These are phyloP conservation scores for Fusarium sp. DNA, from an alignment of 2,329 filamentous ascomycete species.

Conservation along the genomic window DNA sequence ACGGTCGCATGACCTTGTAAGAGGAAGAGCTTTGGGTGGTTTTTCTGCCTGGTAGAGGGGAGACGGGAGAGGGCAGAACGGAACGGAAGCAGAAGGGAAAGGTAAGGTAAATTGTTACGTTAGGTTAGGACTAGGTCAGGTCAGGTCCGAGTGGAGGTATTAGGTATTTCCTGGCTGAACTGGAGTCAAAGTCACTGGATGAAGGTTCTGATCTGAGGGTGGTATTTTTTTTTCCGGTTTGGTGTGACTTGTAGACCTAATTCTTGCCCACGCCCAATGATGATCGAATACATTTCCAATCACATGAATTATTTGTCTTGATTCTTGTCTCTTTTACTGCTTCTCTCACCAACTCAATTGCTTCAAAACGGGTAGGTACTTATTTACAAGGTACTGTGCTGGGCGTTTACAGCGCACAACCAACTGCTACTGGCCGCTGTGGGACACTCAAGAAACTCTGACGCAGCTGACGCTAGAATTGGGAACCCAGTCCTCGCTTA, in stretches of 20 bases:
- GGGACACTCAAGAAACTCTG: constrained; percentile 37
- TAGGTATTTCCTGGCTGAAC: neutral
- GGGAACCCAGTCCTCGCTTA: constrained; percentile 33
- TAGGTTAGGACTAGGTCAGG: constrained; percentile 22
- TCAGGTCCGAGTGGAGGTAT: constrained; percentile 1
- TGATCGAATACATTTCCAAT: constrained; percentile 11
- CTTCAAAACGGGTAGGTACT: neutral
- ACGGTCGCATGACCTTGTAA: constrained; percentile 55
- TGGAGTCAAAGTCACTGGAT: neutral
- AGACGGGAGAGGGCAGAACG: constrained; percentile 6
- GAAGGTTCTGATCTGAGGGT: neutral
- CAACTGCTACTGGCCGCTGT: constrained; percentile 19
- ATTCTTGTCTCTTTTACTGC: neutral
- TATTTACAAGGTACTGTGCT: neutral
- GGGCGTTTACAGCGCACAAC: constrained; percentile 6
- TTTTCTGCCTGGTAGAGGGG: constrained; percentile 10
- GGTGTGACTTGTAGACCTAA: constrained; percentile 38
- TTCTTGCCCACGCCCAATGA: constrained; percentile 29
- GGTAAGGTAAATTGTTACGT: constrained; percentile 10
- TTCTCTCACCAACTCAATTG: neutral
- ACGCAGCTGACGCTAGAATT: constrained; percentile 31
- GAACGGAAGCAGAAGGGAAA: constrained; percentile 6
- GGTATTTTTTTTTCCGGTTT: constrained; percentile 34
- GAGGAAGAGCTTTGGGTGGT: constrained; percentile 39
- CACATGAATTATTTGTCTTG: neutral